Base-by-base conservation (phyloP, 2,329 filamentous ascomycete species). In the Madurella mycetomatis region DNA sequence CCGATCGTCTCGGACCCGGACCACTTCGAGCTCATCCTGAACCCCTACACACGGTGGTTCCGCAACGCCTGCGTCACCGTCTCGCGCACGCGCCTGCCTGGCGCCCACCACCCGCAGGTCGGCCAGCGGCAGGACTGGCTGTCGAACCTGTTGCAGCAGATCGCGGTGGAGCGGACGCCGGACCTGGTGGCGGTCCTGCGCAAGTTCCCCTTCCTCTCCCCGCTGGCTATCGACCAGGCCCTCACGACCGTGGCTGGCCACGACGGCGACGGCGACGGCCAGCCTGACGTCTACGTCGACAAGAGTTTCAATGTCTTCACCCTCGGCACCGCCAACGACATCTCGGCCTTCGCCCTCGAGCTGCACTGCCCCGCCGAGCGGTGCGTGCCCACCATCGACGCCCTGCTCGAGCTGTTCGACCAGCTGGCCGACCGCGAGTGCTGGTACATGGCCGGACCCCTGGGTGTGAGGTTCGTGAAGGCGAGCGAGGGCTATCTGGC, bases 11-110 rank as follows among this genome's bases (percentile, higher is more conserved):
- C 58, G 1, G 42, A 51, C 1, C 51, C 51, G 5, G 63, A 66
- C 47, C 63, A 66, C 40, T 66, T 64, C 40, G 64, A 66, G 54
- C 47, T 66, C 7, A 57, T 65, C 2, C 56, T 66, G 16, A 65
- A 64, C 41, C 64, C 64, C 0, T 66, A 66, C 51, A 49, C 49
- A 47, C 37, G 44, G 46, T 54, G 58, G 58, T 53, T 43, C 1
- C 45, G 55, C 42, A 50, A 58, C 40, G 51, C 60, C 2, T 60
- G 60, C 34, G 52, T 65, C 2, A 54, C 55, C 4, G 55, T 65
- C 5, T 60, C 62, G 47, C 56, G 64, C 9, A 55, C 47, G 13
- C 60, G 62, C 1, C 47, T 62, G 1, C 7, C 16, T 30, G 31
- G 31, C n/a, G 34, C 44, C 2, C 41, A 41, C n/a, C 11, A 41